phyloP scores from a whole-genome alignment of 1,284 basidiomycete genomes.

The Tilletia caries region DNA sequence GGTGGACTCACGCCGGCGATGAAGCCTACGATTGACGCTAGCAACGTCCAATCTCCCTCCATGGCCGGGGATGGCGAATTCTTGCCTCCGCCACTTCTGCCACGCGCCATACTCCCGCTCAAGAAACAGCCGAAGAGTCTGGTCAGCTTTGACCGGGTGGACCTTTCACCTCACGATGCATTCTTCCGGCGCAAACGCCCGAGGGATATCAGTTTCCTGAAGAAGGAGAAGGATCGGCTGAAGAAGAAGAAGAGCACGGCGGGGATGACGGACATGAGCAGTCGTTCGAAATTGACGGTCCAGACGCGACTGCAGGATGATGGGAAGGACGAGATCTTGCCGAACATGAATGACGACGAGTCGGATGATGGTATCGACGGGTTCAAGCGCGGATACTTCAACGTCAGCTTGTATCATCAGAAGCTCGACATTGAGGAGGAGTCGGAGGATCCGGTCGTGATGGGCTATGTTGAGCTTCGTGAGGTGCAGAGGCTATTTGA shows the following conservation, averaged over 20 bases:
- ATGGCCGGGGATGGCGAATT: not conserved
- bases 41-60: not conserved
- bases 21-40: not conserved
- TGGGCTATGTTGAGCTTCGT: conserved; percentile 31
- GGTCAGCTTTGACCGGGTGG: not conserved
- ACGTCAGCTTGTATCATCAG: conserved; percentile 37
- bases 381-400: conserved; percentile 34
- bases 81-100: conserved; percentile 1
- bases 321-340: conserved; percentile 30
- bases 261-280: conserved; percentile 12
- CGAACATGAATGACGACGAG: conserved; percentile 19
- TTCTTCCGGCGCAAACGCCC: not conserved
- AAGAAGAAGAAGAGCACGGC: conserved; percentile 28
- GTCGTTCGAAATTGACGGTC: not conserved
- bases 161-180: not conserved
- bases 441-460: conserved; percentile 34
- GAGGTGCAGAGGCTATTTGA: conserved; percentile 43
- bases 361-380: conserved; percentile 18
- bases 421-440: conserved; percentile 37
- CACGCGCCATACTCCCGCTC: not conserved
- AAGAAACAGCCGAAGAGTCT: conserved; percentile 7
- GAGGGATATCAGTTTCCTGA: not conserved
- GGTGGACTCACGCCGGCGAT: conserved; percentile 6
- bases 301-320: conserved; percentile 21
- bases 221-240: conserved; percentile 15